phyloP scores from a whole-genome alignment of 2,329 filamentous ascomycete genomes.

The Cytospora piceicola region DNA sequence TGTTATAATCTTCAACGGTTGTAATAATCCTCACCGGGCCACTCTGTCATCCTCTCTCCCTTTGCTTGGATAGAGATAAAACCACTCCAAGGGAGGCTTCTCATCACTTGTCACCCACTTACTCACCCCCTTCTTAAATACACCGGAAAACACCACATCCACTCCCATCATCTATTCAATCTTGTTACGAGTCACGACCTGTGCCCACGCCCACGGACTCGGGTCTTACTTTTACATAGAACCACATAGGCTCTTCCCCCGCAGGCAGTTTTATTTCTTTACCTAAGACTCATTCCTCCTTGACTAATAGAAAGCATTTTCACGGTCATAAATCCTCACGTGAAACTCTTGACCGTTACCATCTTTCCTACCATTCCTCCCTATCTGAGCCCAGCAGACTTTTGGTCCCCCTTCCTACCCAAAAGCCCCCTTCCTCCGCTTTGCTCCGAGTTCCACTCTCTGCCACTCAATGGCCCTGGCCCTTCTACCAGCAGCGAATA shows the following conservation, averaged over 20 bases:
- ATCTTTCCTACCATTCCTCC: slow-evolving; percentile 7
- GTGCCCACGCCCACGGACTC: background rate
- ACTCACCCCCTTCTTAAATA: background rate
- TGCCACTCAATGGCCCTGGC: slow-evolving; percentile 12
- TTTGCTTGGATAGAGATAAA: no score
- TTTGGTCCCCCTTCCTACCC: background rate
- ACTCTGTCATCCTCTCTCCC: background rate
- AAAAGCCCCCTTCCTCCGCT: background rate
- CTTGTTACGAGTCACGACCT: slow-evolving; percentile 21
- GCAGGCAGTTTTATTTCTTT: slow-evolving; percentile 29
- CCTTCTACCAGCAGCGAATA: slow-evolving; percentile 32
- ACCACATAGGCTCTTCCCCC: slow-evolving; percentile 6
- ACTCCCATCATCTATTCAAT: background rate
- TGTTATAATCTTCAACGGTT: background rate
- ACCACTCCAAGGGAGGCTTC: background rate
- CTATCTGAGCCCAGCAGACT: slow-evolving; percentile 6
- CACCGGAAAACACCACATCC: background rate
- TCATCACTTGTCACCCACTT: background rate
- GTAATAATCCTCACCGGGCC: background rate
- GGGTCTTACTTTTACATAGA: background rate
- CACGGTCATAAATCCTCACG: slow-evolving; percentile 26
- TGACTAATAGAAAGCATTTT: slow-evolving; percentile 37
- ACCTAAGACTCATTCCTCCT: slow-evolving; percentile 35
- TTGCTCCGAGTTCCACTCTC: background rate
- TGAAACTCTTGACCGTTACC: slow-evolving; percentile 23